Evolutionary conservation across 169 alveolate genomes (phyloP).

Genomic region (Plasmodium cynomolgi): DNA sequence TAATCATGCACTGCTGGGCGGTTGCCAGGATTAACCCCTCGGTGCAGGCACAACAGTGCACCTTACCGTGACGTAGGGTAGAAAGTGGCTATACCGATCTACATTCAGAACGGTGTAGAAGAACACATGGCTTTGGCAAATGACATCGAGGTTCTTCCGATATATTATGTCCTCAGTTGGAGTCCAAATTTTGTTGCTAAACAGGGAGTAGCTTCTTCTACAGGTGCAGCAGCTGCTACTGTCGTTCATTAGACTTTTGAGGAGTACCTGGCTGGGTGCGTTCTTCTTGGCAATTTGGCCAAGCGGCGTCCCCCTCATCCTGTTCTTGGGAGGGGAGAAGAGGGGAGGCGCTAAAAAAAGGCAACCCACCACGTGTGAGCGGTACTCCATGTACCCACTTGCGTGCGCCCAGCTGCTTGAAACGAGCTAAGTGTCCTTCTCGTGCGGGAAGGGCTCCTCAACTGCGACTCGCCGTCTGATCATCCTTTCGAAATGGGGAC

Average conservation of each 20-base stretch:
- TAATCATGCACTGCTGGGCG: too few species aligned
- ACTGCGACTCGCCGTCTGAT: neutral
- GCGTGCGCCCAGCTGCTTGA: neutral
- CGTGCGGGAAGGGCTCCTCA: neutral
- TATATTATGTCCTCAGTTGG: slow-evolving; percentile 18
- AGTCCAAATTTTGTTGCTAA: slow-evolving; percentile 13
- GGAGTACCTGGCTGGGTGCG: neutral
- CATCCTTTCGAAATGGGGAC: neutral
- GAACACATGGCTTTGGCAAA: slow-evolving; percentile 35
- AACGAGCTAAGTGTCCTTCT: neutral
- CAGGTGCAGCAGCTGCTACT: neutral
- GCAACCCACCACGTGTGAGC: neutral
- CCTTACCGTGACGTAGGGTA: slow-evolving; percentile 55
- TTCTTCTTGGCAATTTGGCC: neutral
- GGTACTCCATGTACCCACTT: neutral
- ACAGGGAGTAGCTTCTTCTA: neutral
- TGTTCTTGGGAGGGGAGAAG: neutral
- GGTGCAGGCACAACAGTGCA: neutral
- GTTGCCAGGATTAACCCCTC: too few species aligned
- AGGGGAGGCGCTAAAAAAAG: neutral
- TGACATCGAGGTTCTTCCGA: slow-evolving; percentile 26
- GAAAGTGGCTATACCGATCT: slow-evolving; percentile 39
- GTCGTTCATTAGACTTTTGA: neutral
- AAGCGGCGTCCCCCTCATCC: neutral
- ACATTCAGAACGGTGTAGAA: slow-evolving; percentile 62